Percentiles rank a stretch among this genome's conserved stretches.
phyloP scores from a whole-genome alignment of 2,329 filamentous ascomycete species.

The Erysiphe neolycopersici region DNA sequence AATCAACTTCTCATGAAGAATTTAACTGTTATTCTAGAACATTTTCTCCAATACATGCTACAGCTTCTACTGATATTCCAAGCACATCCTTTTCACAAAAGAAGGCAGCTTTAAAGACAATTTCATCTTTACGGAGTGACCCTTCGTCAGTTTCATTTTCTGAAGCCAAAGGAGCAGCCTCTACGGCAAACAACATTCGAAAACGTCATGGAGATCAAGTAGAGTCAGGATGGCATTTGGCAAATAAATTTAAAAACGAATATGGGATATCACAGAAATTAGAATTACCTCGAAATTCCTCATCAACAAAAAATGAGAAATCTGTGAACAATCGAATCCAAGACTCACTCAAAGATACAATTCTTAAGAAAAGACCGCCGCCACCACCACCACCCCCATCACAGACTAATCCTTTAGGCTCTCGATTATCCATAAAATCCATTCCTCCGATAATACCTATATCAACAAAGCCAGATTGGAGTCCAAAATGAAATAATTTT shows the following conservation, averaged over 20 bases:
- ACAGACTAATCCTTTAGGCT: slow-evolving; percentile 3
- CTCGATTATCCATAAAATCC: slow-evolving; percentile 1
- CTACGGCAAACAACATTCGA: slow-evolving; percentile 29
- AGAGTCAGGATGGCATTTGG: slow-evolving; percentile 21
- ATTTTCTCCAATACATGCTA: slow-evolving; percentile 11
- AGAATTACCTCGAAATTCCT: slow-evolving; percentile 5
- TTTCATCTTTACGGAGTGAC: slow-evolving; percentile 21
- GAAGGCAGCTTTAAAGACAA: slow-evolving; percentile 25
- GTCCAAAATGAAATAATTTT: background rate
- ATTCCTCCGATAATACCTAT: slow-evolving; percentile 10
- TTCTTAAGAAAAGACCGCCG: slow-evolving; percentile 13
- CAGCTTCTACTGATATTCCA: slow-evolving; percentile 12
- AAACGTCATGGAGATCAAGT: slow-evolving; percentile 33
- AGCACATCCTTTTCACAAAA: slow-evolving; percentile 28
- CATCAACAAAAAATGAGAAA: slow-evolving; percentile 2
- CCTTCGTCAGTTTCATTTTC: slow-evolving; percentile 23
- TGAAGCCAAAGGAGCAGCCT: slow-evolving; percentile 23
- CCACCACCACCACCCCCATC: slow-evolving; percentile 14
- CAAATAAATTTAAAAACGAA: slow-evolving; percentile 12
- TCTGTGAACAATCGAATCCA: slow-evolving; percentile 2
- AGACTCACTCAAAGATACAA: slow-evolving; percentile 4
- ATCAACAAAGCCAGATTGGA: slow-evolving; percentile 13
- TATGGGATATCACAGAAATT: slow-evolving; percentile 13
- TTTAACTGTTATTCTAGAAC: slow-evolving; percentile 14
- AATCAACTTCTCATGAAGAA: slow-evolving; percentile 12